These are phyloP conservation scores for Eucalyptus fibrosa DNA, from an alignment of 345 rosid genomes.

Conservation along the genomic window DNA sequence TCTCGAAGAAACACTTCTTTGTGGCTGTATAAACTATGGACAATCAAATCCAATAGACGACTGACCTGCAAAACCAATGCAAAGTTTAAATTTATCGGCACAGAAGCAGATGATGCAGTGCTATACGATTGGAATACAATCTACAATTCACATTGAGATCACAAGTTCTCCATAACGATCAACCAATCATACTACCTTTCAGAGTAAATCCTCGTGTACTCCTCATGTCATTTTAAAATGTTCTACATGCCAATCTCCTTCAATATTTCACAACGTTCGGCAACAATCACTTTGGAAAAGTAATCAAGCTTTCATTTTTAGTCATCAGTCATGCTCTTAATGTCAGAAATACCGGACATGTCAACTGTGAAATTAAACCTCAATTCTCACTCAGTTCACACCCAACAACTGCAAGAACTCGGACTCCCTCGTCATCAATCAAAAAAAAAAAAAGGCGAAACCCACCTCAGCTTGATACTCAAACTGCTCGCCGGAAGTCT, in stretches of 20 bases:
- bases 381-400: not conserved
- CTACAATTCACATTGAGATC: not conserved
- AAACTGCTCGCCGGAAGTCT: conserved; percentile 73
- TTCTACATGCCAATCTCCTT: not conserved
- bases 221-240: not conserved
- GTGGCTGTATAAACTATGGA: conserved; percentile 25
- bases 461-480: conserved; percentile 99
- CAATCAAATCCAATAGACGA: conserved; percentile 20
- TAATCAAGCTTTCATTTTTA: not conserved
- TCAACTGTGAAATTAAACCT: not conserved
- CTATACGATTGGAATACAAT: not conserved
- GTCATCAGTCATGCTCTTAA: not conserved
- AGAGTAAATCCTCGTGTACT: not conserved
- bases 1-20: conserved; percentile 72
- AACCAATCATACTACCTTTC: not conserved
- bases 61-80: conserved; percentile 45
- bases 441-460: not conserved
- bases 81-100: not conserved
- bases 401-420: not conserved
- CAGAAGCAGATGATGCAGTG: not conserved
- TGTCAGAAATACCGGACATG: not conserved
- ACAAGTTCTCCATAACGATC: not conserved
- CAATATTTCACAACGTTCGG: not conserved
- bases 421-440: not conserved
- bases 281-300: not conserved